These are phyloP conservation scores for Podosphaera aphanis DNA, from an alignment of 2,329 filamentous ascomycete genomes.

Conservation along the genomic window DNA sequence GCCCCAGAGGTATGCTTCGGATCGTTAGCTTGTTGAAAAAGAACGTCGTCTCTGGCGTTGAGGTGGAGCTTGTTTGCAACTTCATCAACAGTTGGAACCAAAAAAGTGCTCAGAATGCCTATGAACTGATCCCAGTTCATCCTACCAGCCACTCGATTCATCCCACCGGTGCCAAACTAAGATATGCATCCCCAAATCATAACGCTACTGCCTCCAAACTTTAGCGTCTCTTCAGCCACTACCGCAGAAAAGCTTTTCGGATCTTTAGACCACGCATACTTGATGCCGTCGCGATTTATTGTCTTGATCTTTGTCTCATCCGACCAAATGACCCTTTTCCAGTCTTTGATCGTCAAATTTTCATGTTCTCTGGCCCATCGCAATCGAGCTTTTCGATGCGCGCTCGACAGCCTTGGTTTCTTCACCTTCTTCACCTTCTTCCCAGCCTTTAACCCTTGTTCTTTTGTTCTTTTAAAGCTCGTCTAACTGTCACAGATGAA, in stretches of 20 bases:
- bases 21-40: not conserved
- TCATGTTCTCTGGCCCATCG: not conserved
- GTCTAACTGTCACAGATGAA: not conserved
- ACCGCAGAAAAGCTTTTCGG: not conserved
- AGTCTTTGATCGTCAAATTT: not conserved
- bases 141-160: not conserved
- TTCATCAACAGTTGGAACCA: not conserved
- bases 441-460: not conserved
- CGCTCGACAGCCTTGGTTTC: not conserved
- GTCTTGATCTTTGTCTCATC: not conserved
- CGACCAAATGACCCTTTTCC: not conserved
- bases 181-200: not conserved
- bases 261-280: not conserved
- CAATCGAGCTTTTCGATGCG: not conserved
- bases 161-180: not conserved
- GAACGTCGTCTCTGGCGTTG: not conserved
- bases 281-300: not conserved
- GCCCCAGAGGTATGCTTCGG: not conserved
- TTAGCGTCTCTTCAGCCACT: not conserved
- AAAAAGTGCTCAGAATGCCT: not conserved
- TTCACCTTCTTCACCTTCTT: not conserved
- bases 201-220: not conserved
- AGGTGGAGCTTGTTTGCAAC: too few relatives aligned
- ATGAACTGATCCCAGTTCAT: not conserved
- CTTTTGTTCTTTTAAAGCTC: not conserved